A percentile compares a stretch with the other conserved stretches of the same genome.
Conservation (phyloP, 257 asterid genomes). For the Sherardia arvensis region DNA sequence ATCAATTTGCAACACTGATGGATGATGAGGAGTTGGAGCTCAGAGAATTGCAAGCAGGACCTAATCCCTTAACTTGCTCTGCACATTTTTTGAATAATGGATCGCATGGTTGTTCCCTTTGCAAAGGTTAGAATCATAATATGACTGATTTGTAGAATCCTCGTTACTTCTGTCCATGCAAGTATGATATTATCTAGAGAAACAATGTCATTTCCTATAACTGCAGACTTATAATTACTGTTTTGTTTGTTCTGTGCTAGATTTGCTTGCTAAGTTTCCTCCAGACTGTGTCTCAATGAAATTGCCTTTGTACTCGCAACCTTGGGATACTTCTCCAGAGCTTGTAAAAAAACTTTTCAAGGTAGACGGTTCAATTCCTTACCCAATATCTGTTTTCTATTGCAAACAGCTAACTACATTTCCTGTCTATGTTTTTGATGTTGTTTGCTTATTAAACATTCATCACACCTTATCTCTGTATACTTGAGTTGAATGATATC, state of each 20-base stretch:
- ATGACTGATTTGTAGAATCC: background rate
- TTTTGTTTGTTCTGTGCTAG: slow-evolving; percentile 29
- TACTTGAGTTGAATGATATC: background rate
- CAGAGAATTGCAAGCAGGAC: slow-evolving; percentile 71
- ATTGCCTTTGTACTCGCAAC: slow-evolving; percentile 59
- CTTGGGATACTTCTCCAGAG: slow-evolving; percentile 87
- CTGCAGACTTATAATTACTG: background rate
- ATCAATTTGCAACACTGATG: slow-evolving; percentile 36
- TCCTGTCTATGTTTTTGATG: background rate
- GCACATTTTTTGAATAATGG: slow-evolving; percentile 61
- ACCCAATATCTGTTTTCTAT: background rate
- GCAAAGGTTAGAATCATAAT: slow-evolving; percentile 59
- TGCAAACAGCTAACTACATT: background rate
- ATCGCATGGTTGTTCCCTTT: slow-evolving; percentile 78
- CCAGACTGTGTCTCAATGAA: slow-evolving; percentile 77
- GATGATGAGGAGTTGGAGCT: slow-evolving; percentile 98
- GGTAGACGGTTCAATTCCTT: slow-evolving; percentile 37
- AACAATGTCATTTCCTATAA: background rate
- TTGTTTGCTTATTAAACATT: background rate
- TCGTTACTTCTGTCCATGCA: background rate
- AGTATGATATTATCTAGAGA: background rate
- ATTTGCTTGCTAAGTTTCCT: slow-evolving; percentile 87
- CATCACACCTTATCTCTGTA: background rate
- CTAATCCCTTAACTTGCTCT: slow-evolving; percentile 69
- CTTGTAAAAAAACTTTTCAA: slow-evolving; percentile 82